Conservation (phyloP, 2,329 filamentous ascomycete species). For the Polytolypa hystricis region DNA sequence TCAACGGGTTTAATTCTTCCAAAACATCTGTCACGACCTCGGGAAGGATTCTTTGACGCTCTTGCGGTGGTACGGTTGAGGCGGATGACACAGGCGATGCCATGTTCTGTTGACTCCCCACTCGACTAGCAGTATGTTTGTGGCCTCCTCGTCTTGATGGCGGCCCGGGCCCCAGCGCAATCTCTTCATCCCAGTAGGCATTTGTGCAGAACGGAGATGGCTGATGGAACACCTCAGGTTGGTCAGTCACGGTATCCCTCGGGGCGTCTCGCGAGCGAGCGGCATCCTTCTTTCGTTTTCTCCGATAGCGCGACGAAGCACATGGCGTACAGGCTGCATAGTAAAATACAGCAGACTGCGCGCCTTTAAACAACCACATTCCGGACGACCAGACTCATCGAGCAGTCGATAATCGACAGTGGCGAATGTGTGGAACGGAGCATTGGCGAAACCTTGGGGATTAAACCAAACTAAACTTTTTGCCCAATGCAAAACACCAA, state of each 20-base stretch:
- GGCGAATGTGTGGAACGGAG: not conserved
- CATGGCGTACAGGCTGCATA: conserved; percentile 47
- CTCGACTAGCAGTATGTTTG: conserved; percentile 47
- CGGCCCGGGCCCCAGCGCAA: conserved; percentile 65
- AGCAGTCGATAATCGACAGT: not conserved
- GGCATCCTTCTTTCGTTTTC: conserved; percentile 60
- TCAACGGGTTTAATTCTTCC: conserved; percentile 12
- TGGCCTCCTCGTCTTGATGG: conserved; percentile 47
- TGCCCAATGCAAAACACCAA: too few species aligned
- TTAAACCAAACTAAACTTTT: too few species aligned
- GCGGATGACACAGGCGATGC: conserved; percentile 31
- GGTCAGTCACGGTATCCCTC: conserved; percentile 49
- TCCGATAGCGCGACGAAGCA: conserved; percentile 56
- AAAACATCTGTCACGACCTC: conserved; percentile 3
- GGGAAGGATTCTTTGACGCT: conserved; percentile 29
- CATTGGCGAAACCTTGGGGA: too few species aligned
- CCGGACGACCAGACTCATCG: not conserved
- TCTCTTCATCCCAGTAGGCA: conserved; percentile 79
- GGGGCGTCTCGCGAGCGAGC: conserved; percentile 56
- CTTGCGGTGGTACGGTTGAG: conserved; percentile 24
- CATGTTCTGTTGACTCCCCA: conserved; percentile 48
- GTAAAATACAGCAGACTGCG: conserved; percentile 41
- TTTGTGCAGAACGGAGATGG: conserved; percentile 74
- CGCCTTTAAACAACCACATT: conserved; percentile 40
- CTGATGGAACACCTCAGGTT: conserved; percentile 66